These are phyloP conservation scores for Phylloboletellus chloephorus DNA, from an alignment of 1,284 basidiomycete species.

Conservation along the genomic window DNA sequence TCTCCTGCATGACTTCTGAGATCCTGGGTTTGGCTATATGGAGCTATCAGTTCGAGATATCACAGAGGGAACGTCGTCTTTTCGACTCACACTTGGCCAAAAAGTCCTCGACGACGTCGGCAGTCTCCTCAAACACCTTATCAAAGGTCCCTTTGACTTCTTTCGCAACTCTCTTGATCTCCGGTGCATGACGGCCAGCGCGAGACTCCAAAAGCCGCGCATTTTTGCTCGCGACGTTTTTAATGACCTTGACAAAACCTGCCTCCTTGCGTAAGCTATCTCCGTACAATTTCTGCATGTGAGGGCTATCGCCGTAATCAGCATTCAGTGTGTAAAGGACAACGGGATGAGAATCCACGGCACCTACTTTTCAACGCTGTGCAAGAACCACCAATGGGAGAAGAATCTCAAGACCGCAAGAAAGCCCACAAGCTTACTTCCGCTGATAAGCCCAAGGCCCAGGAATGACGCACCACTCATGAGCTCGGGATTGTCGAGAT, in stretches of 20 bases:
- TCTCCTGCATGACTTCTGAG: constrained; percentile 85
- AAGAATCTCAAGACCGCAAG: constrained; percentile 85
- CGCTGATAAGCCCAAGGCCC: constrained; percentile 86
- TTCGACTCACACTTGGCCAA: constrained; percentile 71
- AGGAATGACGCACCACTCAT: constrained; percentile 96
- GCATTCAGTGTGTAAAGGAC: not conserved
- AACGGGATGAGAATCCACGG: not conserved
- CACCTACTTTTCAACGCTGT: constrained; percentile 79
- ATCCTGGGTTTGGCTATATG: constrained; percentile 50
- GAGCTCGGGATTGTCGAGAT: constrained; percentile 88
- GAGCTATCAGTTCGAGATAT: not conserved
- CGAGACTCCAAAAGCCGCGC: constrained; percentile 64
- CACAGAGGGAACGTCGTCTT: not conserved
- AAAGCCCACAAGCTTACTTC: constrained; percentile 78
- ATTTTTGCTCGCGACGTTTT: constrained; percentile 82
- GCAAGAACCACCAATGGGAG: constrained; percentile 89
- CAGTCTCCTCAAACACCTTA: constrained; percentile 91
- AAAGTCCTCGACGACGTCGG: constrained; percentile 88
- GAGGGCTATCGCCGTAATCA: constrained; percentile 57
- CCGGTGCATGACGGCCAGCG: constrained; percentile 65
- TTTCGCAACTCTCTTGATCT: constrained; percentile 74
- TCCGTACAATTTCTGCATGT: constrained; percentile 95
- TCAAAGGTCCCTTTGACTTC: constrained; percentile 93
- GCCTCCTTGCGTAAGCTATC: constrained; percentile 90
- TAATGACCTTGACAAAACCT: constrained; percentile 94